Evolutionary conservation across 225 moss, liverwort and hornwort genomes (phyloP).

Genomic region (Antitrichia curtipendula): DNA sequence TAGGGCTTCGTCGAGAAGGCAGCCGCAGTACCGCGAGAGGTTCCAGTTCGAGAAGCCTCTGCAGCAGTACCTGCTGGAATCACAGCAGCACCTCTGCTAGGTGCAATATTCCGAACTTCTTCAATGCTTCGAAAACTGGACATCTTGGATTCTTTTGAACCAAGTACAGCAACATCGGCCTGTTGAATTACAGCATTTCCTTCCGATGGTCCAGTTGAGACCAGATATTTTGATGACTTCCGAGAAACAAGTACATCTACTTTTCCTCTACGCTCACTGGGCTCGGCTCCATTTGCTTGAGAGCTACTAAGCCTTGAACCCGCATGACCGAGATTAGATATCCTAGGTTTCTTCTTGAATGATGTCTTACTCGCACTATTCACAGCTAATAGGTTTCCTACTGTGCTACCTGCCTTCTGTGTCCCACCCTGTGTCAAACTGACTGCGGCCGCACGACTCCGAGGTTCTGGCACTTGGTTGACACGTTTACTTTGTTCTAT

Average conservation of each 20-base stretch:
- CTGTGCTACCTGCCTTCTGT: background rate
- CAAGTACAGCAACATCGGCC: background rate
- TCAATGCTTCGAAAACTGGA: background rate
- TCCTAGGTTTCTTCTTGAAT: constrained; percentile 1
- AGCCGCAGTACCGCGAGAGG: background rate
- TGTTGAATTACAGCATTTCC: background rate
- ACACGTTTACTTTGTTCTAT: constrained; percentile 31
- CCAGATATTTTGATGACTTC: background rate
- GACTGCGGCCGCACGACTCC: background rate
- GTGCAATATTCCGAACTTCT: background rate
- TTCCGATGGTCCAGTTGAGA: background rate
- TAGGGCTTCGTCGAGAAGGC: background rate
- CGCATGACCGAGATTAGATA: background rate
- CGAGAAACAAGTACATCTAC: background rate
- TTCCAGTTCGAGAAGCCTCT: background rate
- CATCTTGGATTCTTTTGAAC: background rate
- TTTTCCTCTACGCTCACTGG: background rate
- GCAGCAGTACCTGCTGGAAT: background rate
- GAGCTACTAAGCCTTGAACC: background rate
- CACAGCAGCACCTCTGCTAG: background rate
- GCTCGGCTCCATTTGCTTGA: background rate
- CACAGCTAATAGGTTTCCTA: background rate
- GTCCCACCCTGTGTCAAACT: background rate
- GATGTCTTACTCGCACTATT: background rate
- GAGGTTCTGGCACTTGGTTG: constrained; percentile 1